Base-by-base conservation (phyloP, 768 basidiomycete genomes). In the Tubosaeta sp. region DNA sequence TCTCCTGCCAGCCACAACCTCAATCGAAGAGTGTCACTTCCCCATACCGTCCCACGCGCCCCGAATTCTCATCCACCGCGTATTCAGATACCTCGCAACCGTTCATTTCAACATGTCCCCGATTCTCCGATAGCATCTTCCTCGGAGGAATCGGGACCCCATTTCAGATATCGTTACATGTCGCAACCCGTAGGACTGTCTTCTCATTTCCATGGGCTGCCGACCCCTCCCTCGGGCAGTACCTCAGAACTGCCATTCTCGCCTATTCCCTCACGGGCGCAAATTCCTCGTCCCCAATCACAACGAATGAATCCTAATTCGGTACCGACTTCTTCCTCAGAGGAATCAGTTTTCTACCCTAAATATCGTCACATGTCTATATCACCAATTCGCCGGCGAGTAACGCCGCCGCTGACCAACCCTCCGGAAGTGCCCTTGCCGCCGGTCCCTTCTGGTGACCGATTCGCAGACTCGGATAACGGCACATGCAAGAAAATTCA, bases 361-460 rank as follows among this genome's bases (percentile, higher is more conserved):
- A 35, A 42, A 44, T 43, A 46, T 40, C 53, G 34, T 1, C 18
- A 30, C 1, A 29, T 56, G 24, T 53, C 56, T 31, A 6, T 31
- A 3, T 53, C 63, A n/a, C 36, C 51, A 4, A 18, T 35, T 34
- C 27, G 9, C 22, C 55, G 44, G 22, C 51, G 51, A 32, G 43
- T 49, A 14, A 48, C 59, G 9, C 54, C 50, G 12, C 56, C 64
- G 19, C 48, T 1, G 18, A 35, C 48, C 22, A 7, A 19, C 31
- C 57, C 62, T 42, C 65, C 64, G 6, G 51, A 47, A 12, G 19
- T 44, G 7, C 60, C 64, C 16, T 46, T 66, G 34, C 64, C 64
- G 1, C 59, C 64, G 6, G 38, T 64, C 34, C 64, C 64, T 3
- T 42, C 56, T 35, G 29, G 27, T 36, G 54, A 48, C 25, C 54